Evolutionary conservation across 2,329 filamentous ascomycete species (phyloP), one percentile per base, ranked within the genome.

Genomic region (Aspergillus pseudoviridinutans): DNA sequence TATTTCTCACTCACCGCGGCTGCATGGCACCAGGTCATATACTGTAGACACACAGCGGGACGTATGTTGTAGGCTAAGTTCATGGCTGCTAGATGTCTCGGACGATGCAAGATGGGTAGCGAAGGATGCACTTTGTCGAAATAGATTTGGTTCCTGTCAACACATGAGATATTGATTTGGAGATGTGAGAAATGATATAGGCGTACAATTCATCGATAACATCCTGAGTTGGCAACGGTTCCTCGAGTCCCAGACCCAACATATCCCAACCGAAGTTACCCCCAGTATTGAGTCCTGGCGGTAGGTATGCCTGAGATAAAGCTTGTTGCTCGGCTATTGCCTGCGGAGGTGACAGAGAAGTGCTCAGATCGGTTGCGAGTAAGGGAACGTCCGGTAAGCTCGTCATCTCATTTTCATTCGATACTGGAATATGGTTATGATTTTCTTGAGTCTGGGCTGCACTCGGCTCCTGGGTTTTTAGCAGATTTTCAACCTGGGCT

Each of bases 1-100:
- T 90, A 97, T 70, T 92, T 94, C 58, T 96, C 91, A 3, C 85
- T 87, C 47, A 92, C 84, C 4, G 90, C 88, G 61, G 91, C 92
- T n/a, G 93, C 92, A 67, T 92, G 78, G n/a, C 88, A 90, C 93
- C 93, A 97, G 81, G 97, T 95, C 55, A 90, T 91, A 76, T 99
- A 99, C 65, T 94, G 87, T 51, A 99, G 78, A 63, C 89, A 91
- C 29, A 96, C 86, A 0, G 93, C 91, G 1, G 94, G 93, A 27
- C 93, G 86, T 78, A 92, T 87, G 61, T 87, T 87, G 20, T 91
- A 91, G n/a, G 91, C 85, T 74, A 97, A 81, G 68, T 93, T 91
- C 87, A 97, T 91, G 32, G 91, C 90, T 22, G 92, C 89, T 58
- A 94, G 80, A 71, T 94, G 97, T 53, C 93, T 86, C 59, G 88